phyloP scores from a whole-genome alignment of 2,329 filamentous ascomycete species.

The Botrytis pseudocinerea region DNA sequence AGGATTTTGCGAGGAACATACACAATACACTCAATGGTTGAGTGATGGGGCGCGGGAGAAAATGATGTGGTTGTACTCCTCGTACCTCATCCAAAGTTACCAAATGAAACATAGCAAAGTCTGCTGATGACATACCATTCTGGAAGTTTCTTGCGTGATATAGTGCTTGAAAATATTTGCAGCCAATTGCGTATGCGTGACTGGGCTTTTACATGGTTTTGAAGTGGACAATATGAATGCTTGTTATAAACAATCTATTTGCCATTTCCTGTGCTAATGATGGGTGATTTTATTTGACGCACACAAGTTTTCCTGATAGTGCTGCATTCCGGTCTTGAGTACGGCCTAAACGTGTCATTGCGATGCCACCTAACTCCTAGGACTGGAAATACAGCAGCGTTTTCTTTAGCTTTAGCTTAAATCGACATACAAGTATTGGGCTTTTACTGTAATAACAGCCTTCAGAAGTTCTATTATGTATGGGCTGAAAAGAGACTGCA shows the following conservation, averaged over 20 bases:
- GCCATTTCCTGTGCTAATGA: background rate
- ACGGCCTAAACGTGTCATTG: background rate
- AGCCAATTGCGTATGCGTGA: slow-evolving; percentile 11
- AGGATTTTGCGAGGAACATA: slow-evolving; percentile 30
- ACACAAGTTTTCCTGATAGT: background rate
- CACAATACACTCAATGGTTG: slow-evolving; percentile 34
- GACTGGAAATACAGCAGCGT: background rate
- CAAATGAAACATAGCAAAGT: slow-evolving; percentile 40
- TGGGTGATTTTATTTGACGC: background rate
- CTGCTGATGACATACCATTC: slow-evolving; percentile 31
- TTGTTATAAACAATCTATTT: background rate
- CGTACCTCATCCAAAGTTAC: slow-evolving; percentile 39
- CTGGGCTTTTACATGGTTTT: slow-evolving; percentile 8
- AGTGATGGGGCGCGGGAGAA: slow-evolving; percentile 32
- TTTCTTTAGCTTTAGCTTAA: background rate
- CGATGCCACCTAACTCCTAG: background rate
- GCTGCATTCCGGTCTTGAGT: background rate
- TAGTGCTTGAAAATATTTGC: slow-evolving; percentile 15
- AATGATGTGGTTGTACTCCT: slow-evolving; percentile 29
- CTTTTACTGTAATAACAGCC: background rate
- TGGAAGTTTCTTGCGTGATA: slow-evolving; percentile 18
- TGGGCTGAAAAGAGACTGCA: background rate
- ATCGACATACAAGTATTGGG: background rate
- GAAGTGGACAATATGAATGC: slow-evolving; percentile 18
- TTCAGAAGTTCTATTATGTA: background rate